These are phyloP conservation scores for Clohesyomyces aquaticus DNA, from an alignment of 495 filamentous ascomycete species.

Conservation along the genomic window DNA sequence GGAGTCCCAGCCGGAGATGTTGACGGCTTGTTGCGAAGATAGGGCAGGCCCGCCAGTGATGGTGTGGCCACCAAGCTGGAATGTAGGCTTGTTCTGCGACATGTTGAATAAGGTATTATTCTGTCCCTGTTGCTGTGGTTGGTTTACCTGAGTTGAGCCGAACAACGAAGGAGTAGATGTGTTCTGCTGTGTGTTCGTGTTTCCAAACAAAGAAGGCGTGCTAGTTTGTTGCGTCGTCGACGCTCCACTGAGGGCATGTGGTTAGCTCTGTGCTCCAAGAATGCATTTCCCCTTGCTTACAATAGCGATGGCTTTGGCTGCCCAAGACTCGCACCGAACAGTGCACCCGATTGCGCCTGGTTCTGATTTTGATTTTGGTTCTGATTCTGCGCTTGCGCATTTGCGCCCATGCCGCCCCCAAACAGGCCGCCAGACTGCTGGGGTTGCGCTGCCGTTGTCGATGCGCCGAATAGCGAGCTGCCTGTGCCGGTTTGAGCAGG, in stretches of 20 bases:
- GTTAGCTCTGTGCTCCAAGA: constrained; percentile 29
- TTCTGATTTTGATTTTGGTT: constrained; percentile 28
- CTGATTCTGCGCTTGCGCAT: constrained; percentile 46
- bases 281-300: constrained; percentile 33
- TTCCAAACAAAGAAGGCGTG: constrained; percentile 45
- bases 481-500: constrained; percentile 30
- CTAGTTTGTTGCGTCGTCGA: constrained; percentile 33
- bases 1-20: constrained; percentile 69
- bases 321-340: constrained; percentile 41
- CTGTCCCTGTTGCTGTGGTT: constrained; percentile 24
- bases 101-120: constrained; percentile 18
- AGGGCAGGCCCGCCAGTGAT: constrained; percentile 30
- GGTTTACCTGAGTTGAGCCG: constrained; percentile 33
- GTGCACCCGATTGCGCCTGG: constrained; percentile 42
- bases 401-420: constrained; percentile 44
- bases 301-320: constrained; percentile 36
- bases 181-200: constrained; percentile 32
- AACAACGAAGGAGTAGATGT: constrained; percentile 39
- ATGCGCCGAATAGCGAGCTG: constrained; percentile 58
- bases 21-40: constrained; percentile 67
- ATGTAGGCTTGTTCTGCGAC: constrained; percentile 20
- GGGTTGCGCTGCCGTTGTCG: constrained; percentile 53
- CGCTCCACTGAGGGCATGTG: constrained; percentile 31
- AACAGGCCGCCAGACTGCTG: constrained; percentile 50
- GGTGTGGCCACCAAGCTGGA: neutral